Evolutionary conservation across 345 rosid genomes (phyloP), one percentile per base, ranked within the genome.

Genomic region (Iberis pinnata): DNA sequence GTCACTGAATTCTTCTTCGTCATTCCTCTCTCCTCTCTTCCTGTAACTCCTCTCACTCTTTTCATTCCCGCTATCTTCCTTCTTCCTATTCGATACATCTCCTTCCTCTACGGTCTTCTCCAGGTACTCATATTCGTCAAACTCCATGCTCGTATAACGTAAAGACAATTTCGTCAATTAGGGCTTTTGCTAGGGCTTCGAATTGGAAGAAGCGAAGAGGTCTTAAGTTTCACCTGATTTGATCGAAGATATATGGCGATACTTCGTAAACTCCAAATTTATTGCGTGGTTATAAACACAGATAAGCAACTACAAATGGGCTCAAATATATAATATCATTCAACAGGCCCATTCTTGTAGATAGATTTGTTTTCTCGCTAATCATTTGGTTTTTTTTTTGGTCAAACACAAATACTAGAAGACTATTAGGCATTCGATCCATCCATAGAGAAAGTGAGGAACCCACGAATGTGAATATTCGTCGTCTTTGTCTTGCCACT

Each of bases 51-150:
- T 71, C 63, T 88, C 89, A 72, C 65, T 73, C 78, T 65, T 79
- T 60, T 75, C 95, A 60, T 55, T 70, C 64, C 56, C 44, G 53
- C 68, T 70, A 26, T 62, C 72, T 37, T 58, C 81, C 63, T 75
- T 72, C 60, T 60, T 71, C 77, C 42, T 77, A 71, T 66, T 69
- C 57, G 71, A 70, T 27, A 38, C 58, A 13, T 56, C 69, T 36
- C 73, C 76, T 56, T 76, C 85, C 70, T 76, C 95, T 27, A 77
- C 97, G 25, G 94, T 76, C 72, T 86, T 83, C 82, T 89, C 97
- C 53, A 89, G 77, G 53, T 89, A 89, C 67, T 89, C 94, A 77
- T 81, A 81, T 75, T 86, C 97, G 82, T 89, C 97, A 67, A 89
- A 86, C 8, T 78, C 95, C 95, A 83, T 86, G 38, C 47, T 18